A percentile compares a stretch with the other conserved stretches of the same genome.
These are phyloP conservation scores for Poa annua DNA, from an alignment of 176 grass and related monocot genomes.

Conservation along the genomic window DNA sequence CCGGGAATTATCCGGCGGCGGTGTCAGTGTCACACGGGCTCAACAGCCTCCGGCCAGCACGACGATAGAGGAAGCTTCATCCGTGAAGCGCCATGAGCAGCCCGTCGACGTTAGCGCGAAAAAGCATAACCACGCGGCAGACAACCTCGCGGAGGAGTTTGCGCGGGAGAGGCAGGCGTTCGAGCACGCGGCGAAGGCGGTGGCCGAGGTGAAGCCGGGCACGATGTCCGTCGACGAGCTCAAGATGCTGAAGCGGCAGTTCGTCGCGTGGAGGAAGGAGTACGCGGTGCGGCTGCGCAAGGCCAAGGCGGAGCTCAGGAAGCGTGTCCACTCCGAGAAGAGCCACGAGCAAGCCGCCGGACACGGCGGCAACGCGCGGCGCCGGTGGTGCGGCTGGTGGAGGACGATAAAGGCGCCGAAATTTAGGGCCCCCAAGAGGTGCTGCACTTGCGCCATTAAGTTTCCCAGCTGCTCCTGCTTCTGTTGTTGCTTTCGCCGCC, in stretches of 20 bases:
- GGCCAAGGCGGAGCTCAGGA: slow-evolving; percentile 48
- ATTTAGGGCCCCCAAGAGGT: slow-evolving; percentile 31
- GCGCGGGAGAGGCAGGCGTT: slow-evolving; percentile 35
- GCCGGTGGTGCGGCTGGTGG: slow-evolving; percentile 44
- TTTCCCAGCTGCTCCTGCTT: slow-evolving; percentile 1
- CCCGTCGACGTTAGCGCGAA: background rate
- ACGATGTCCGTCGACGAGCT: slow-evolving; percentile 49
- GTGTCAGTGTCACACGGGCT: background rate
- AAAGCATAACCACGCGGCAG: background rate
- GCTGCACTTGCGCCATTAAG: slow-evolving; percentile 40
- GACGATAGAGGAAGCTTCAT: background rate
- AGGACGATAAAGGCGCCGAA: slow-evolving; percentile 37
- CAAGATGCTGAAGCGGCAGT: slow-evolving; percentile 43
- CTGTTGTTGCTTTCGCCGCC: slow-evolving; percentile 33
- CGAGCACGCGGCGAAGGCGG: slow-evolving; percentile 28
- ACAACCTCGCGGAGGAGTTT: slow-evolving; percentile 36
- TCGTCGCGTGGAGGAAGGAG: slow-evolving; percentile 57
- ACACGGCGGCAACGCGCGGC: background rate
- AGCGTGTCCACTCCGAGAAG: slow-evolving; percentile 31
- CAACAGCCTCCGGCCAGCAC: background rate
- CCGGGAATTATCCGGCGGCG: background rate
- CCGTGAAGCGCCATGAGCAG: background rate
- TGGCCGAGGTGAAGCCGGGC: background rate
- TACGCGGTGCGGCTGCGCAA: slow-evolving; percentile 44
- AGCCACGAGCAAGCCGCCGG: background rate